A percentile compares a stretch with the other conserved stretches of the same genome.
These are phyloP conservation scores for Aureobasidium sp. DNA, from an alignment of 2,329 filamentous ascomycete species.

Conservation along the genomic window DNA sequence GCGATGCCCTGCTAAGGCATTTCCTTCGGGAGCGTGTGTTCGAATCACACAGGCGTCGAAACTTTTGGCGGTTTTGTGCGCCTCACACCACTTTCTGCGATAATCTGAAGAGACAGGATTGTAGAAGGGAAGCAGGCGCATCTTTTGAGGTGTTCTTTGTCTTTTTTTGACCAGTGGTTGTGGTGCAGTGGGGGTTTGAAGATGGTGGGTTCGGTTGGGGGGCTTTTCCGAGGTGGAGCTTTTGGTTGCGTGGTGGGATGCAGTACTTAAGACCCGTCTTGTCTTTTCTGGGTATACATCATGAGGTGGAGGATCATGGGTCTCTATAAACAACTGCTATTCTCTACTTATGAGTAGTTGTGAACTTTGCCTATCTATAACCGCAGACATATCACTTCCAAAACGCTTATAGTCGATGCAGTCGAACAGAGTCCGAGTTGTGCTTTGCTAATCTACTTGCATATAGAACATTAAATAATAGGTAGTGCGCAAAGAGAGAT, in stretches of 20 bases:
- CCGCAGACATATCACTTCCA: too few relatives aligned
- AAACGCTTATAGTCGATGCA: too few relatives aligned
- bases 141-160: background rate
- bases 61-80: background rate
- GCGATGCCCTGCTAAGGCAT: constrained; percentile 13
- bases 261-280: background rate
- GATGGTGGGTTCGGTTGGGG: background rate
- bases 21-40: constrained; percentile 9
- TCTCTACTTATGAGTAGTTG: too few relatives aligned
- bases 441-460: too few relatives aligned
- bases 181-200: background rate
- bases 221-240: background rate
- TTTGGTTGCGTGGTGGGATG: background rate
- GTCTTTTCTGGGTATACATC: too few relatives aligned
- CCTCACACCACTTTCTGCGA: background rate
- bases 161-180: background rate
- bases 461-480: too few relatives aligned
- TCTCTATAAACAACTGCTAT: too few relatives aligned
- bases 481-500: too few relatives aligned
- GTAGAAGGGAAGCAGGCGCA: background rate
- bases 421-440: too few relatives aligned
- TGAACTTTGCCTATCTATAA: too few relatives aligned
- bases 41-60: constrained; percentile 10
- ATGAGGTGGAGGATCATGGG: too few relatives aligned
- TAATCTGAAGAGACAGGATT: background rate